A percentile compares a stretch with the other conserved stretches of the same genome.
phyloP scores from a whole-genome alignment of 2,329 filamentous ascomycete genomes.

The Teratosphaeria nubilosa region DNA sequence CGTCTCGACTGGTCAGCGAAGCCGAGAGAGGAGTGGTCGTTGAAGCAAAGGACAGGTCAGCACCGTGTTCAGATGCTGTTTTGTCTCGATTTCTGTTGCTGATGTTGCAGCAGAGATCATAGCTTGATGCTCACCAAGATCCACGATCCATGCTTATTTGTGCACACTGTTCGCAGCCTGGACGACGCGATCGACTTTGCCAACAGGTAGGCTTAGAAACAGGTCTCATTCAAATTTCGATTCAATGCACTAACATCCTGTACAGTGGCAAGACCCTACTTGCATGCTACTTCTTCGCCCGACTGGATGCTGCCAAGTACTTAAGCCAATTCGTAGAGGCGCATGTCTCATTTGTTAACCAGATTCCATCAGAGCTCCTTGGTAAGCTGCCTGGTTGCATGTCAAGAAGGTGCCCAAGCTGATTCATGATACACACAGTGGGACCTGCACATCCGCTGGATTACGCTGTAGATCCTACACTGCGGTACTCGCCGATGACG shows the following conservation, averaged over 20 bases:
- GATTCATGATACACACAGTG: not conserved
- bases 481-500: not conserved
- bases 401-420: not conserved
- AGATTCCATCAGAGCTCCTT: conserved; percentile 46
- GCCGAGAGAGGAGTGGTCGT: not conserved
- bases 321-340: conserved; percentile 47
- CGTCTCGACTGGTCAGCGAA: not conserved
- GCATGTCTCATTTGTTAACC: conserved; percentile 45
- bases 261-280: conserved; percentile 25
- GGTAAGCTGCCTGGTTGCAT: not conserved
- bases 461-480: not conserved
- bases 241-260: not conserved
- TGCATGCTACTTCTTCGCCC: conserved; percentile 46
- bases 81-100: not conserved
- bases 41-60: not conserved
- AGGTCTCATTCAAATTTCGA: too few species aligned
- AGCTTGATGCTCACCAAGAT: conserved; percentile 26
- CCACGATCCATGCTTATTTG: conserved; percentile 31
- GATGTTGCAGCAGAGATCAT: not conserved
- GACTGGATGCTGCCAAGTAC: conserved; percentile 45
- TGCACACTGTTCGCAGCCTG: conserved; percentile 41
- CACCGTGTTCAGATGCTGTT: not conserved
- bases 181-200: conserved; percentile 46
- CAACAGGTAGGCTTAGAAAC: not conserved
- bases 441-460: not conserved